These are phyloP conservation scores for Phalaenopsis equestris DNA, from an alignment of 106 monocot genomes.

Conservation along the genomic window DNA sequence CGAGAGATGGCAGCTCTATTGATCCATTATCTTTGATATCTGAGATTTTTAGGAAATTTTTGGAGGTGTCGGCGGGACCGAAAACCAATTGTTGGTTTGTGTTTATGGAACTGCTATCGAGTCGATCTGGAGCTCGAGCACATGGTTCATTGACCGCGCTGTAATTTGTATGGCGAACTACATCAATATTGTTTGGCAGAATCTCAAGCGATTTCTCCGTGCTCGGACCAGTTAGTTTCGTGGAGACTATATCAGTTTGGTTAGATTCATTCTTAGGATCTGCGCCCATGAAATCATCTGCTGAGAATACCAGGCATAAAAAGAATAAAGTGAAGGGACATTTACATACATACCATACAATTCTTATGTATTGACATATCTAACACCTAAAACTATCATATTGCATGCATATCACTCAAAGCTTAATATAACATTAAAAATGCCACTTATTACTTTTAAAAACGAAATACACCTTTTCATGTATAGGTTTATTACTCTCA, in stretches of 20 bases:
- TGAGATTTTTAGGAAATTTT: constrained; percentile 18
- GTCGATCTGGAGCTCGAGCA: constrained; percentile 26
- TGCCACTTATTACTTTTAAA: too few species aligned
- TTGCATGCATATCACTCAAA: too few species aligned
- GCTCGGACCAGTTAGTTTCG: constrained; percentile 11
- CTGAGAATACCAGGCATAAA: constrained; percentile 1
- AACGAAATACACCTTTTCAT: too few species aligned
- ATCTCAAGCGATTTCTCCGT: constrained; percentile 23
- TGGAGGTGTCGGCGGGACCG: constrained; percentile 15
- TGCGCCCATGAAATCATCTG: constrained; percentile 43
- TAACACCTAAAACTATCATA: too few species aligned
- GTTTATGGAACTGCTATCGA: constrained; percentile 23
- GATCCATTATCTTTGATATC: constrained; percentile 45
- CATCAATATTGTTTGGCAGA: constrained; percentile 11
- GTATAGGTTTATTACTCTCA: too few species aligned
- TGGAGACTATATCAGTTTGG: constrained; percentile 23
- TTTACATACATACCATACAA: too few species aligned
- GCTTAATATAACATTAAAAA: too few species aligned
- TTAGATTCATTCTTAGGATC: constrained; percentile 12
- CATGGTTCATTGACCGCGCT: constrained; percentile 18
- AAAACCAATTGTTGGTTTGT: constrained; percentile 6
- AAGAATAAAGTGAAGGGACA: neutral
- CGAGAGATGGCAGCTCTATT: constrained; percentile 42
- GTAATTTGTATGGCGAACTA: constrained; percentile 7
- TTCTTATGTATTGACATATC: too few species aligned